Conservation (phyloP, 495 filamentous ascomycete species). For the Podospora tetraspora region DNA sequence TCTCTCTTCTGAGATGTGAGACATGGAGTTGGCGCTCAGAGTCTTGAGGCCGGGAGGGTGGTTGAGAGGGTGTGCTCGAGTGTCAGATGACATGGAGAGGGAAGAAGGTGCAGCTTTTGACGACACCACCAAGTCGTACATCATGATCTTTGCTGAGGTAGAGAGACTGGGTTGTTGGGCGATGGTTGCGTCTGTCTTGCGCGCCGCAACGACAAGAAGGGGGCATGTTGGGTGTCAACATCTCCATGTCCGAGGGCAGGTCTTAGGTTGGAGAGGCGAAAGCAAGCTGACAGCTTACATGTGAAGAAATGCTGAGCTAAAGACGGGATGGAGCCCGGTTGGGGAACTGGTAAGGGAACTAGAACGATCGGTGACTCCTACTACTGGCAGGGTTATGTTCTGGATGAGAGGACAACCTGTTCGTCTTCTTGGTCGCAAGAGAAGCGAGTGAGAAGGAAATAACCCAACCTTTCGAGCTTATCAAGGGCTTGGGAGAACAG, state of each 20-base stretch:
- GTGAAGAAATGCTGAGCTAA: slow-evolving; percentile 37
- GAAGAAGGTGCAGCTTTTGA: background rate
- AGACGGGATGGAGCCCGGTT: background rate
- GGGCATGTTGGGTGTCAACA: background rate
- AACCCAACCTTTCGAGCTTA: no score
- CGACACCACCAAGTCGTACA: background rate
- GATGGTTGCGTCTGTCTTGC: background rate
- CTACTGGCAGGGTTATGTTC: no score
- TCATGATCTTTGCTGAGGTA: background rate
- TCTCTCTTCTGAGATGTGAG: background rate
- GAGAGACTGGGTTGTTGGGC: background rate
- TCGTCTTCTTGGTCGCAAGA: no score
- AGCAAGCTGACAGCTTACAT: slow-evolving; percentile 26
- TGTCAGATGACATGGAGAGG: background rate
- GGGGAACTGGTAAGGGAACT: no score
- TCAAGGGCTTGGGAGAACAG: no score
- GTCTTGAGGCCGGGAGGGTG: background rate
- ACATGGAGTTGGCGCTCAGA: background rate
- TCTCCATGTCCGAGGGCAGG: no score
- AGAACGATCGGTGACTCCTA: no score
- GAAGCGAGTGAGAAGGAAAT: no score
- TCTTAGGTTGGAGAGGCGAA: slow-evolving; percentile 30
- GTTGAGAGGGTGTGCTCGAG: background rate
- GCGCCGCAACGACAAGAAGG: no score
- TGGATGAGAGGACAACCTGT: no score